Evolutionary conservation across 2,329 filamentous ascomycete genomes (phyloP), one percentile per base, ranked within the genome.

Genomic region (Pyrenophora teres): DNA sequence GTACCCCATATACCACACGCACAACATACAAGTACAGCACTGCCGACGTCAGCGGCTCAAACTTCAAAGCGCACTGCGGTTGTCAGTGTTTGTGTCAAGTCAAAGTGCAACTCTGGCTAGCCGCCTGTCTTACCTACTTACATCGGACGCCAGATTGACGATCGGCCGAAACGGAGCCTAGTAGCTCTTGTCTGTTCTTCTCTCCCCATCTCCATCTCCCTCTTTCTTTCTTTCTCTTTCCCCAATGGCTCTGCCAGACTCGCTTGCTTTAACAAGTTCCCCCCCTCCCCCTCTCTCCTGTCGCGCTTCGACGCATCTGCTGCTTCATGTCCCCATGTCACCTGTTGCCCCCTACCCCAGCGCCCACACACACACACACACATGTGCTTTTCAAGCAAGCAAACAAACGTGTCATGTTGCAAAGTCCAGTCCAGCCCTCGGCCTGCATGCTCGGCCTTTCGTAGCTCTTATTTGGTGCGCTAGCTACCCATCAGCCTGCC

Each of bases 401-500:
- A 41, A 38, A 35, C 32, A 43, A 52, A 55, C 37, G 42, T 56
- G 53, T 50, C 54, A 50, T 56, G 23, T 46, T 38, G 6, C 6
- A 39, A 19, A 50, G 36, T 40, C 46, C 50, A 50, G 36, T 40
- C 46, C 50, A 51, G 53, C 39, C 56, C 52, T 39, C 19, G 33
- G 15, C 15, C 47, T 37, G 37, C 50, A 31, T 42, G 41, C 41
- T 52, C 52, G 48, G 55, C 45, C 52, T 43, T 52, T 47, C 32
- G 46, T 31, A 50, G 21, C 19, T 31, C 36, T 52, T 56, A 45
- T 56, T 44, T 45, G 41, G 48, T 16, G 49, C 48, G 44, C 40
- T 52, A 41, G 49, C n/a, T 12, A 32, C 25, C 27, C 18, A 3
- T 25, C 43, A 46, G 53, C 32, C 8, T 9, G 6, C 2, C 23